Evolutionary conservation across 179 eudicot genomes (phyloP).

Genomic region (Corrigiola litoralis): DNA sequence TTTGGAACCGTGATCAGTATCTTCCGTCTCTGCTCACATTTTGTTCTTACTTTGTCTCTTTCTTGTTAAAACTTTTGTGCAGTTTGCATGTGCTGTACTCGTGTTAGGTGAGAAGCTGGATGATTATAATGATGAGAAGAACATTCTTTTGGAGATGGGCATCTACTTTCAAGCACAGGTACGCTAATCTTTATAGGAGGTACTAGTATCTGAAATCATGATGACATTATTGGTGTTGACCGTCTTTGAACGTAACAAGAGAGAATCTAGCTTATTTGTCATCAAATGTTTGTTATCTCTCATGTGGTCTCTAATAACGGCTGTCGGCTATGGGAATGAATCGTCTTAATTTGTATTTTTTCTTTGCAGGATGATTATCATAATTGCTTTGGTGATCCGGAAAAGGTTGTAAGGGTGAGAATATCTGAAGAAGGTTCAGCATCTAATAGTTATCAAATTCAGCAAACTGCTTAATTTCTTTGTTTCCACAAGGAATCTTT

Average conservation of each 20-base stretch:
- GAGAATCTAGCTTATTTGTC: too few species aligned
- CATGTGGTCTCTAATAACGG: neutral
- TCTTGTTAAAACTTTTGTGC: neutral
- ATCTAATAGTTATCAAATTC: neutral
- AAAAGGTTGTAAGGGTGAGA: constrained; percentile 58
- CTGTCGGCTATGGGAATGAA: neutral
- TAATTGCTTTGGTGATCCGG: constrained; percentile 67
- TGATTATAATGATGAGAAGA: constrained; percentile 46
- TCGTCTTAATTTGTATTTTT: neutral
- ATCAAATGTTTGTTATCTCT: neutral
- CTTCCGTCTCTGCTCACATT: neutral
- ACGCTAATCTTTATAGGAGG: neutral
- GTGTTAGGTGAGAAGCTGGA: constrained; percentile 57
- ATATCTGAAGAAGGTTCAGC: neutral
- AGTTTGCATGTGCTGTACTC: constrained; percentile 76
- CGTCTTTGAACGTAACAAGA: too few species aligned
- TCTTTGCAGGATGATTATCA: constrained; percentile 64
- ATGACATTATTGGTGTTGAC: too few species aligned
- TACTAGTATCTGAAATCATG: too few species aligned
- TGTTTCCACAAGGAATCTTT: neutral
- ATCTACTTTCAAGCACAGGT: constrained; percentile 78
- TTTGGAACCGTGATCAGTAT: too few species aligned
- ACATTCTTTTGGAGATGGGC: constrained; percentile 66
- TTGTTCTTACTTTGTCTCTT: neutral
- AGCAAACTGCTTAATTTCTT: neutral